Conservation (phyloP, 331 rosid species). For the Ulmus americana region DNA sequence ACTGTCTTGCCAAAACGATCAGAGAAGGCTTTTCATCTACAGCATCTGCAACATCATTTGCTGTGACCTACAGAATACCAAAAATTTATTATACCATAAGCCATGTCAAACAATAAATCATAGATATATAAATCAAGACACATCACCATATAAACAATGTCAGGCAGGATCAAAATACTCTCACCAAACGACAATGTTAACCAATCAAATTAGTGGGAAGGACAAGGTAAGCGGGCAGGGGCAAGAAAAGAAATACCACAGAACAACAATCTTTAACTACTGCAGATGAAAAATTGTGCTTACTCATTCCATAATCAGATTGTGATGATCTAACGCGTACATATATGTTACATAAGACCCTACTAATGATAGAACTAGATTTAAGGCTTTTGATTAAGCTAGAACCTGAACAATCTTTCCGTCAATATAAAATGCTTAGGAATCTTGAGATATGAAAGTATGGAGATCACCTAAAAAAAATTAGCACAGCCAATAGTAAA, state of each 20-base stretch:
- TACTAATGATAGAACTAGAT: too few species aligned
- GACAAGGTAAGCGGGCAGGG: not conserved
- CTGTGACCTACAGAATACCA: constrained; percentile 54
- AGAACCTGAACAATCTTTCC: not conserved
- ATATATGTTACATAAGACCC: too few species aligned
- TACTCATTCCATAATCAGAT: not conserved
- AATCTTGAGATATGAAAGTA: too few species aligned
- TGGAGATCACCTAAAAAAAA: not conserved
- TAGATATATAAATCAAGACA: not conserved
- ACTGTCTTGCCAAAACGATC: constrained; percentile 51
- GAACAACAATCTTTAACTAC: constrained; percentile 2
- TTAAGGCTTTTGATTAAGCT: not conserved
- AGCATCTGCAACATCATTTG: constrained; percentile 41
- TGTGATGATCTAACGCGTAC: too few species aligned
- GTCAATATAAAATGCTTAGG: too few species aligned
- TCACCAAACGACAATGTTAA: not conserved
- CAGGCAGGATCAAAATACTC: not conserved
- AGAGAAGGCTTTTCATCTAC: constrained; percentile 37
- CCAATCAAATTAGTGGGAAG: not conserved
- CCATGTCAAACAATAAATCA: constrained; percentile 12
- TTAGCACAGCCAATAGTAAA: not conserved
- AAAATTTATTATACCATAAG: constrained; percentile 7
- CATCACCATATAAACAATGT: not conserved
- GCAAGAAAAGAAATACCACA: constrained; percentile 3
- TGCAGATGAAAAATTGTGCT: not conserved